Evolutionary conservation across 1,139 yeast species (phyloP).

Genomic region (Suzukiozyma palmioleophila): DNA sequence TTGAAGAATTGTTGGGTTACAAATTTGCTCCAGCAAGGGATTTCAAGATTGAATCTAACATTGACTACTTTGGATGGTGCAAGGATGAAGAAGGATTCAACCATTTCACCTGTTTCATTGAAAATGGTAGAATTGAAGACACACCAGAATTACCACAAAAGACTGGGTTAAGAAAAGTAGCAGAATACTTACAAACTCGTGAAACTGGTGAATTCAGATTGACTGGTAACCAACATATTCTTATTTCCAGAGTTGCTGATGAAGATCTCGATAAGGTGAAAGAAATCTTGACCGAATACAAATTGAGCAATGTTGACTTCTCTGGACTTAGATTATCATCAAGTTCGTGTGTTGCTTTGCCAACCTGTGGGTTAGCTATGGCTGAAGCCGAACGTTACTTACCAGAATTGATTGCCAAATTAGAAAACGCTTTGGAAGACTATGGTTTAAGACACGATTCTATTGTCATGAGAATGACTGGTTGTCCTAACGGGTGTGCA

Average conservation of each 20-base stretch:
- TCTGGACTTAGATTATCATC: slow-evolving; percentile 85
- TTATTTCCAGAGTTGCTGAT: slow-evolving; percentile 70
- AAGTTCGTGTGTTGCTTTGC: slow-evolving; percentile 97
- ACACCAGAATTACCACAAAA: slow-evolving; percentile 88
- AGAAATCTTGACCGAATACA: slow-evolving; percentile 61
- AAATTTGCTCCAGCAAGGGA: slow-evolving; percentile 66
- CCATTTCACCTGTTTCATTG: slow-evolving; percentile 92
- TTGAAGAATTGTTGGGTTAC: slow-evolving; percentile 79
- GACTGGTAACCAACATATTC: slow-evolving; percentile 93
- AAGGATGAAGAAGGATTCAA: slow-evolving; percentile 82
- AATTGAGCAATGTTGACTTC: slow-evolving; percentile 79
- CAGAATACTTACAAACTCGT: slow-evolving; percentile 50
- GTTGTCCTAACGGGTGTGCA: slow-evolving; percentile 98
- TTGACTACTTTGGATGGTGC: slow-evolving; percentile 92
- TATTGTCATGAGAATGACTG: slow-evolving; percentile 97
- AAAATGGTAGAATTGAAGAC: slow-evolving; percentile 95
- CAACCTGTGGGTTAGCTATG: slow-evolving; percentile 98
- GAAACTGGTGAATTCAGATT: slow-evolving; percentile 82
- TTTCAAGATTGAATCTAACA: slow-evolving; percentile 78
- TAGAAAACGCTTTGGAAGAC: slow-evolving; percentile 84
- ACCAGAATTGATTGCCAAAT: slow-evolving; percentile 74
- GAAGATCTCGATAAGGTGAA: slow-evolving; percentile 62
- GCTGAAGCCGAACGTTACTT: slow-evolving; percentile 96
- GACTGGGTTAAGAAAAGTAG: slow-evolving; percentile 78
- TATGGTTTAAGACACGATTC: slow-evolving; percentile 93